These are phyloP conservation scores for Massarina eburnea DNA, from an alignment of 2,329 filamentous ascomycete species.

Conservation along the genomic window DNA sequence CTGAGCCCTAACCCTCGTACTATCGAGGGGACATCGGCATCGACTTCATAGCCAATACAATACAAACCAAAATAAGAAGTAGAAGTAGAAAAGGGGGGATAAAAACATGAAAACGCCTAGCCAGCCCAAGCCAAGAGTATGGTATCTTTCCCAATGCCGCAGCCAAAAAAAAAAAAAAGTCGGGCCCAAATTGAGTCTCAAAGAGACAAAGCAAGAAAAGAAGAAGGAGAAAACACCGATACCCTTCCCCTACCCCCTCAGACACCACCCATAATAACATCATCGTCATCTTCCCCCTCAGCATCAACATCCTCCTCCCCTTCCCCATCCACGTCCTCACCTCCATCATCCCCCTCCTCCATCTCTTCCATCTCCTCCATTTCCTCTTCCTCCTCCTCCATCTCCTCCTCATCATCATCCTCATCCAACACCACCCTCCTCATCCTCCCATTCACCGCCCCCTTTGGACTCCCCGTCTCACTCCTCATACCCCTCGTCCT, in stretches of 20 bases:
- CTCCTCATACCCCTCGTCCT: slow-evolving; percentile 33
- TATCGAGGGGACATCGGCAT: too few species aligned
- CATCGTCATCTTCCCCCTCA: slow-evolving; percentile 31
- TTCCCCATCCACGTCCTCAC: slow-evolving; percentile 11
- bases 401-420: slow-evolving; percentile 32
- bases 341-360: slow-evolving; percentile 26
- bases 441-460: slow-evolving; percentile 23
- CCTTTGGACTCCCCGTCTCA: slow-evolving; percentile 28
- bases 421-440: slow-evolving; percentile 27
- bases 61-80: too few species aligned
- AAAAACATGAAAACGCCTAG: too few species aligned
- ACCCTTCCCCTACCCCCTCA: slow-evolving; percentile 10
- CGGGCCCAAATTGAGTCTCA: slow-evolving; percentile 1
- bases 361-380: slow-evolving; percentile 23
- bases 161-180: too few species aligned
- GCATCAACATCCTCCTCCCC: slow-evolving; percentile 26
- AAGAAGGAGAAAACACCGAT: too few species aligned
- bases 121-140: too few species aligned
- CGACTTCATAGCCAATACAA: too few species aligned
- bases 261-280: slow-evolving; percentile 29
- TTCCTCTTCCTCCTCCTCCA: slow-evolving; percentile 26
- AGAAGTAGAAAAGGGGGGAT: too few species aligned
- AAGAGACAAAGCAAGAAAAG: too few species aligned
- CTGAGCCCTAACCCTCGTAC: too few species aligned
- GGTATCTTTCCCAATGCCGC: too few species aligned